Conservation (phyloP, 2,329 filamentous ascomycete species). For the Exophiala xenobiotica region DNA sequence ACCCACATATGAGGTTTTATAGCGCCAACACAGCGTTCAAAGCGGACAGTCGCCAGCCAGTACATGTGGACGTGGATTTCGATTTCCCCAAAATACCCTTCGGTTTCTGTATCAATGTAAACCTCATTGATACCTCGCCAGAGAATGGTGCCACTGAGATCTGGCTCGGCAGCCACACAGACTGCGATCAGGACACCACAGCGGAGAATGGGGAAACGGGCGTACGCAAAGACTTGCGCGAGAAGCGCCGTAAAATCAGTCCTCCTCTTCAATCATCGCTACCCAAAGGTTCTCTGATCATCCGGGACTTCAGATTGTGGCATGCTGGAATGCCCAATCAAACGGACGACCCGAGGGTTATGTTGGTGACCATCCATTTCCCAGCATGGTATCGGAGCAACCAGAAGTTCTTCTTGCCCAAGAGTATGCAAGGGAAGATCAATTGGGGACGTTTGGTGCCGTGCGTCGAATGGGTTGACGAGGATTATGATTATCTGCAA, state of each 20-base stretch:
- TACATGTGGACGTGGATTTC: constrained; percentile 44
- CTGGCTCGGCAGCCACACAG: constrained; percentile 49
- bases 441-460: background rate
- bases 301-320: constrained; percentile 62
- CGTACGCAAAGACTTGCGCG: constrained; percentile 33
- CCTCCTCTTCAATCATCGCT: constrained; percentile 39
- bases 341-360: constrained; percentile 51
- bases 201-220: constrained; percentile 24
- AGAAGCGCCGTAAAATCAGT: constrained; percentile 32
- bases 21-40: constrained; percentile 42
- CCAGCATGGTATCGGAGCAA: constrained; percentile 12
- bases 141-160: constrained; percentile 34
- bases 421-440: background rate
- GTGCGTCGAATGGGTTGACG: background rate
- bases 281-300: constrained; percentile 49
- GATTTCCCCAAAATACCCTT: constrained; percentile 50
- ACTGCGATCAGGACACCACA: constrained; percentile 31
- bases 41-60: constrained; percentile 39
- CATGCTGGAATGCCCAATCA: constrained; percentile 63
- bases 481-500: constrained; percentile 1
- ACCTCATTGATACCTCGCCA: constrained; percentile 45
- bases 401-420: background rate
- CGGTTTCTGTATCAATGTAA: constrained; percentile 49
- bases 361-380: constrained; percentile 46
- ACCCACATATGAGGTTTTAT: constrained; percentile 37